Conservation (phyloP, 805 yeast genomes). For the Lachancea lanzarotensis region DNA sequence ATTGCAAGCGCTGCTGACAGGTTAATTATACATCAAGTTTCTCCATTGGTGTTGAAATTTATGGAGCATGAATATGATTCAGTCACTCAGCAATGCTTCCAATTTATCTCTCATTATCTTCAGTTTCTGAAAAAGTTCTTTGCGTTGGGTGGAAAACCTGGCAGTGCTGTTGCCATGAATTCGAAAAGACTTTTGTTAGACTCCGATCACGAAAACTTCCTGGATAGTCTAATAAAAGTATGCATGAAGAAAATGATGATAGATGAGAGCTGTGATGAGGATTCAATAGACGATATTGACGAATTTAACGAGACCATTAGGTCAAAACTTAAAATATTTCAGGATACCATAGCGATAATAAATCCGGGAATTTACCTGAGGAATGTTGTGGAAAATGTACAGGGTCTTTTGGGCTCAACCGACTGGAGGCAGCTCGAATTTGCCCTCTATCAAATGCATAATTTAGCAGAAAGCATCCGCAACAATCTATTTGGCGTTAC, state of each 20-base stretch:
- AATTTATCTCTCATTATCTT: constrained; percentile 70
- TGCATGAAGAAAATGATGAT: constrained; percentile 72
- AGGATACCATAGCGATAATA: constrained; percentile 68
- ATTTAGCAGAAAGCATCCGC: constrained; percentile 72
- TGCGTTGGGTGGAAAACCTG: constrained; percentile 36
- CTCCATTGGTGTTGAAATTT: constrained; percentile 68
- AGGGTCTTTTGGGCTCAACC: constrained; percentile 33
- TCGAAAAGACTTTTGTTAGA: constrained; percentile 32
- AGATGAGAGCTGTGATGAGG: constrained; percentile 70
- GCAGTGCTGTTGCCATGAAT: constrained; percentile 34
- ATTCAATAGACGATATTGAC: constrained; percentile 65
- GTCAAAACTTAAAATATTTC: constrained; percentile 64
- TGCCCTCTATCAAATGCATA: constrained; percentile 75
- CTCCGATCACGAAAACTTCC: constrained; percentile 41
- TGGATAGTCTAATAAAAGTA: constrained; percentile 59
- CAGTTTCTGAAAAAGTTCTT: constrained; percentile 55
- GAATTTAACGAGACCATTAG: constrained; percentile 74
- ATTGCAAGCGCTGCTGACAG: constrained; percentile 36
- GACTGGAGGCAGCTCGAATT: constrained; percentile 84
- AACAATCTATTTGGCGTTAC: constrained; percentile 69
- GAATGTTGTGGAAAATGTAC: constrained; percentile 50
- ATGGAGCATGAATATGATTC: constrained; percentile 85
- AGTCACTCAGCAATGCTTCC: constrained; percentile 73
- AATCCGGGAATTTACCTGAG: constrained; percentile 57
- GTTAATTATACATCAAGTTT: constrained; percentile 48